Evolutionary conservation across 2,329 filamentous ascomycete genomes (phyloP).

Genomic region (Thielaviopsis euricoi): DNA sequence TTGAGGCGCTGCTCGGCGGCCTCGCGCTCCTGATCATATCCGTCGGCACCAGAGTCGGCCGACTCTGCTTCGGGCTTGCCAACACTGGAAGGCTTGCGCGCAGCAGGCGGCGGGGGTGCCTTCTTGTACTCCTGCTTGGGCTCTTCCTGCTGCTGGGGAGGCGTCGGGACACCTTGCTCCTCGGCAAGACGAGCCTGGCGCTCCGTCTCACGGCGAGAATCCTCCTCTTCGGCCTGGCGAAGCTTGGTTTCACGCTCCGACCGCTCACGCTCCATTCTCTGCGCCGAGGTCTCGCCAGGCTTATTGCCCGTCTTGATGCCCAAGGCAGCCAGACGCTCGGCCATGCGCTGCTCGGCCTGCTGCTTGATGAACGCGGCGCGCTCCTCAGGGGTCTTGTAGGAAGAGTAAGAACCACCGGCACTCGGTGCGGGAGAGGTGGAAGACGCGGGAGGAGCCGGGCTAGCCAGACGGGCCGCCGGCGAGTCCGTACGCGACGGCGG

Average conservation of each 20-base stretch:
- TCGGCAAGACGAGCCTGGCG: conserved; percentile 68
- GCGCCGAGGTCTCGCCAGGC: conserved; percentile 61
- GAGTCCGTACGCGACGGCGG: conserved; percentile 27
- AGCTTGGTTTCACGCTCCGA: conserved; percentile 76
- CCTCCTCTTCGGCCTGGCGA: conserved; percentile 83
- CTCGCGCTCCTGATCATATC: conserved; percentile 63
- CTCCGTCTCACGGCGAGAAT: conserved; percentile 74
- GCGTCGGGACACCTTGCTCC: conserved; percentile 50
- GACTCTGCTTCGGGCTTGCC: conserved; percentile 38
- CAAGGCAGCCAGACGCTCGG: conserved; percentile 81
- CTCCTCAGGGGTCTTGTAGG: conserved; percentile 84
- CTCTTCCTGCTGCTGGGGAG: conserved; percentile 32
- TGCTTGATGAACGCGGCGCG: conserved; percentile 92
- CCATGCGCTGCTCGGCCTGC: conserved; percentile 92
- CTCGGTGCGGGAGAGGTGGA: conserved; percentile 29
- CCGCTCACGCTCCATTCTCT: conserved; percentile 76
- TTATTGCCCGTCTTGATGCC: conserved; percentile 76
- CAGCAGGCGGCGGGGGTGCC: conserved; percentile 65
- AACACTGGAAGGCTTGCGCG: conserved; percentile 47
- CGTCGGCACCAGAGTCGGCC: conserved; percentile 40
- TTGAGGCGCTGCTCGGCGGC: conserved; percentile 69
- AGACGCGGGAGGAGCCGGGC: conserved; percentile 17
- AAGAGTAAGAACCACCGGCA: conserved; percentile 50
- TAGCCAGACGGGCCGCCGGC: conserved; percentile 35
- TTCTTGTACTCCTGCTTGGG: conserved; percentile 32